Base-by-base conservation (phyloP, 768 basidiomycete genomes). In the Mycena olivaceomarginata region DNA sequence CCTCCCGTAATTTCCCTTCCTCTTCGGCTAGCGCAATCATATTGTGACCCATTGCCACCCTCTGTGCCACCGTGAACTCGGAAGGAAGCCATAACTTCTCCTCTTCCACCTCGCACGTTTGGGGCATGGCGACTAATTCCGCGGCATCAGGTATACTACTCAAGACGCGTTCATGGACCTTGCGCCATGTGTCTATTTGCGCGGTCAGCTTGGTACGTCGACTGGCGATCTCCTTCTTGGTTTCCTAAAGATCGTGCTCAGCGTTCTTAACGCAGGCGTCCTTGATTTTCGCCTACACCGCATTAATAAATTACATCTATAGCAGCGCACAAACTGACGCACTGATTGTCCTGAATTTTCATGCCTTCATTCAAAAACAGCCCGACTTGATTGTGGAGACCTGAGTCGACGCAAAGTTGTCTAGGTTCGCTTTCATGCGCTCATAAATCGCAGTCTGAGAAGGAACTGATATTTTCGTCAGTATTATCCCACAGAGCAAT, bases 401-500 rank as follows among this genome's bases (percentile, higher is more conserved):
- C n/a, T 57, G 67, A n/a, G 53, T 69, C 11, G 67, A 69, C 13
- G 53, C 53, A 25, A 69, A 69, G 16, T 69, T 69, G 37, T n/a
- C 53, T 5, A 69, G 40, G 13, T 57, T 40, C 6, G 20, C 20
- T 10, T 13, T 22, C 53, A 69, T 69, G 20, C 16, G 12, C 53
- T 69, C 20, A 11, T 69, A 69, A 15, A 69, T 69, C 3, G 67
- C 53, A 2, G 53, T 67, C 40, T 67, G 67, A 9, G 67, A 67
- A 5, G 67, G 67, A 22, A 67, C 67, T 67, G 48, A 41, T 10
- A 41, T 22, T 37, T 12, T 5, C 16, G 63, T n/a, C 15, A 45
- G 63, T 43, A 9, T 43, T n/a, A n/a, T n/a, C n/a, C 7, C 16
- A 11, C 10, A n/a, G 40, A 64, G 37, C 31, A 18, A 62, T 62